Percentiles rank a stretch among this genome's conserved stretches.
Evolutionary conservation across 179 eudicot species (phyloP).

Genomic region (Vitellaria paradoxa): DNA sequence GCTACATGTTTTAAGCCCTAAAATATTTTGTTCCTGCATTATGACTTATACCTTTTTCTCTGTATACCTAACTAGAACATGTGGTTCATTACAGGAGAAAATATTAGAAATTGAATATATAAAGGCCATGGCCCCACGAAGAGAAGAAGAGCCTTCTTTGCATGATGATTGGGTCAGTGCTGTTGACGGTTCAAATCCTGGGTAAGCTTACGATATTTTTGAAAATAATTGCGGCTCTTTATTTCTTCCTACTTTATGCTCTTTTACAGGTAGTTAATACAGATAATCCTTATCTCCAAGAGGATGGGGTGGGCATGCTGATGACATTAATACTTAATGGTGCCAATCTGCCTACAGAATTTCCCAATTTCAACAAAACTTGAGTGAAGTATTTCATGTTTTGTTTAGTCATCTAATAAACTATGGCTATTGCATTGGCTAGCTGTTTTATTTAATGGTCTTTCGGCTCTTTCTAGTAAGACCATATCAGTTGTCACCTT

Average conservation of each 20-base stretch:
- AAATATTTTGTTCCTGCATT: not conserved
- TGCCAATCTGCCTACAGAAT: too few relatives aligned
- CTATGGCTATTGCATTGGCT: not conserved
- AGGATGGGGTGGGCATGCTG: too few relatives aligned
- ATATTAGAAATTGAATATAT: slow-evolving; percentile 86
- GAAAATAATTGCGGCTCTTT: not conserved
- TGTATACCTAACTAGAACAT: slow-evolving; percentile 4
- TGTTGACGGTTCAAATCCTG: slow-evolving; percentile 74
- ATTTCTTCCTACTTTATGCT: not conserved
- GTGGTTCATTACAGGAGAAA: slow-evolving; percentile 61
- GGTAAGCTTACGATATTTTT: slow-evolving; percentile 41
- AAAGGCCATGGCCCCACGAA: slow-evolving; percentile 80
- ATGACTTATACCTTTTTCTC: not conserved
- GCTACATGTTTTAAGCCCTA: not conserved
- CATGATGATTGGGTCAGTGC: slow-evolving; percentile 99
- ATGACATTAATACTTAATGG: slow-evolving; percentile 7
- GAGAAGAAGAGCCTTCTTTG: slow-evolving; percentile 70
- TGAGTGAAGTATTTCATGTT: not conserved
- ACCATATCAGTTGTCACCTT: not conserved
- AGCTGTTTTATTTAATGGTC: not conserved
- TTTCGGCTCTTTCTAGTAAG: not conserved
- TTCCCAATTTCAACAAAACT: not conserved
- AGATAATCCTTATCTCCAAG: too few relatives aligned
- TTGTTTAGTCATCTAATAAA: not conserved
- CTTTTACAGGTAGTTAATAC: too few relatives aligned